Base-by-base conservation (phyloP, 345 rosid species). In the Cardamine resedifolia region DNA sequence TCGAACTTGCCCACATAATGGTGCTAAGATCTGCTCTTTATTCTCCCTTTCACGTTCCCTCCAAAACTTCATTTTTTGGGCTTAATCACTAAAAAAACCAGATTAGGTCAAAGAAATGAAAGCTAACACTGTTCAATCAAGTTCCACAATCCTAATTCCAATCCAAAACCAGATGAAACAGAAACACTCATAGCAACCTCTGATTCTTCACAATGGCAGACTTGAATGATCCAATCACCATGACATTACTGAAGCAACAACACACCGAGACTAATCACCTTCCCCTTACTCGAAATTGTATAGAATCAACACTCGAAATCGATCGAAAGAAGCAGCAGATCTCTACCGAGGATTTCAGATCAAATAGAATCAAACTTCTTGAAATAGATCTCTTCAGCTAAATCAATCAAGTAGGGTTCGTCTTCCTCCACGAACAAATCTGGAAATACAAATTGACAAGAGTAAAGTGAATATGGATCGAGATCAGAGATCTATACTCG, bases 1-100 rank as follows among this genome's bases (percentile, higher is more conserved):
- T 75, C 99, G 87, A 76, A 92, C 97, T 83, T 92, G 99, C 6
- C 99, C 99, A 68, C 90, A 88, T 38, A 89, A 90, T 8, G 90
- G 88, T n/a, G 86, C 88, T 21, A 88, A 87, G 53, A 84, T 86
- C 43, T 74, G 90, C 27, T 88, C 93, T 77, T 91, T 96, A 72
- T 31, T 81, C 14, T 92, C 99, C 84, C 90, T 88, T 77, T 88
- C 96, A 44, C 94, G 97, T 74, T 85, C 92, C 83, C 91, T 85
- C 98, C 98, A 88, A 79, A 96, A 95, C 97, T 86, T 94, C 76
- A 77, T 75, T 16, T 28, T 3, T 27, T n/a, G n/a, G 19, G 33
- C 38, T 68, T 18, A 51, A 10, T 53, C 39, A 51, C 62, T 48
- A 49, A 2, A 67, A 10, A 39, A 12, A 44, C 48, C 58, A 55